These are phyloP conservation scores for Silene uniflora DNA, from an alignment of 148 eudicot genomes.

Conservation along the genomic window DNA sequence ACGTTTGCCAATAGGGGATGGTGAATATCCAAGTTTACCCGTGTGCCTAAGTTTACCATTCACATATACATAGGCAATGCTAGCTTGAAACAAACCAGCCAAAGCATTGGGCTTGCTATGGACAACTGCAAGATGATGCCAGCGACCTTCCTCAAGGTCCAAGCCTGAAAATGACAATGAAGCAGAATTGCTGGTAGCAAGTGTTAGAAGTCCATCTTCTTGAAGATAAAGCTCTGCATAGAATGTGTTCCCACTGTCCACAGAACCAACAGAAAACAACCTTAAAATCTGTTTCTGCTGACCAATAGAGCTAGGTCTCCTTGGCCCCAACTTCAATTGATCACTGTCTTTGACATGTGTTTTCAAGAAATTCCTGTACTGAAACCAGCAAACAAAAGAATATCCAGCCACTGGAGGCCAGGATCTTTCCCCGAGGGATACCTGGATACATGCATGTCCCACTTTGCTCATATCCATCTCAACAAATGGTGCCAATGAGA, in stretches of 20 bases:
- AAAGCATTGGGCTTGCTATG: conserved; percentile 99
- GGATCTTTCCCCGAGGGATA: conserved; percentile 93
- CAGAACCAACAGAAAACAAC: conserved; percentile 90
- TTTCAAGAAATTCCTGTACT: conserved; percentile 70
- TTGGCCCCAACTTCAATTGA: conserved; percentile 43
- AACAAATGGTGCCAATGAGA: conserved; percentile 92
- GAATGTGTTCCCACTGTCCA: conserved; percentile 63
- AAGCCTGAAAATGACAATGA: conserved; percentile 80
- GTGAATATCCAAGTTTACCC: conserved; percentile 94
- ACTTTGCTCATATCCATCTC: conserved; percentile 96
- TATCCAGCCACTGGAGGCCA: conserved; percentile 99
- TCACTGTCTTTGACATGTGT: conserved; percentile 59
- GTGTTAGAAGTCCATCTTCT: conserved; percentile 89
- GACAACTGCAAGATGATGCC: conserved; percentile 99
- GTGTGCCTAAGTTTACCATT: conserved; percentile 95
- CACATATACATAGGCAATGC: conserved; percentile 88
- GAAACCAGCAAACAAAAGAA: conserved; percentile 99
- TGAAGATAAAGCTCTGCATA: conserved; percentile 91
- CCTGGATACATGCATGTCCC: conserved; percentile 95
- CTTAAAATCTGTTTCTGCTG: conserved; percentile 59
- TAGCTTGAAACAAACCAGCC: conserved; percentile 99
- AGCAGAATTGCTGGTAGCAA: conserved; percentile 90
- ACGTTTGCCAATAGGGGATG: conserved; percentile 88
- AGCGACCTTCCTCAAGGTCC: conserved; percentile 91
- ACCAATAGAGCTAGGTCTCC: conserved; percentile 42